Percentiles rank a stretch among this genome's conserved stretches.
Conservation (phyloP, 139 green algal genomes). For the Chlorella ohadii region DNA sequence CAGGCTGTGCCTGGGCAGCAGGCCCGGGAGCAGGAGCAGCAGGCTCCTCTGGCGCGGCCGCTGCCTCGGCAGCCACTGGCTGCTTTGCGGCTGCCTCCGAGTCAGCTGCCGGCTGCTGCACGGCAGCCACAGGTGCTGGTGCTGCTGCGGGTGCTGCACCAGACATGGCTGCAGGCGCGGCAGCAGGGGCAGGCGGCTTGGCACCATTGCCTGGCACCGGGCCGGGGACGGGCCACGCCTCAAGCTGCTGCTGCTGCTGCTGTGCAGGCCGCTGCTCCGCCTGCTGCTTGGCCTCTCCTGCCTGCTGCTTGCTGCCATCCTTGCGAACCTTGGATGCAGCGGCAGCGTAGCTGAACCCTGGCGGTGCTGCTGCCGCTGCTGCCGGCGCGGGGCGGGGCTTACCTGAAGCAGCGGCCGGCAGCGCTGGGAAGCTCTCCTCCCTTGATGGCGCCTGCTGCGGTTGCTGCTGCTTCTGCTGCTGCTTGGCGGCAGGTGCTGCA, state of each 20-base stretch:
- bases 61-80: neutral
- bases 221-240: neutral
- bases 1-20: neutral
- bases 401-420: neutral
- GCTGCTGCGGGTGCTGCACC: neutral
- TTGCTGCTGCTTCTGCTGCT: neutral
- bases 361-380: neutral
- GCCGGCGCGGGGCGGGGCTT: neutral
- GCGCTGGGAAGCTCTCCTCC: neutral
- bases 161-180: neutral
- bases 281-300: neutral
- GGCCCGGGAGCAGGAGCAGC: neutral
- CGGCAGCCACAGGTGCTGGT: neutral
- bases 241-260: constrained; percentile 3
- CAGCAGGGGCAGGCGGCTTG: neutral
- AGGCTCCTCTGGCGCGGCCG: neutral
- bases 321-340: neutral
- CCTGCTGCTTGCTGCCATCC: neutral
- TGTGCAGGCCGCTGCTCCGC: neutral
- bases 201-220: neutral
- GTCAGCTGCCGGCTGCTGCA: neutral
- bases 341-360: neutral
- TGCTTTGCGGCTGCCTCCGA: neutral
- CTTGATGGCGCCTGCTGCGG: neutral
- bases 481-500: neutral